Evolutionary conservation across 345 rosid species (phyloP), one percentile per base, ranked within the genome.

Genomic region (Jatropha curcas): DNA sequence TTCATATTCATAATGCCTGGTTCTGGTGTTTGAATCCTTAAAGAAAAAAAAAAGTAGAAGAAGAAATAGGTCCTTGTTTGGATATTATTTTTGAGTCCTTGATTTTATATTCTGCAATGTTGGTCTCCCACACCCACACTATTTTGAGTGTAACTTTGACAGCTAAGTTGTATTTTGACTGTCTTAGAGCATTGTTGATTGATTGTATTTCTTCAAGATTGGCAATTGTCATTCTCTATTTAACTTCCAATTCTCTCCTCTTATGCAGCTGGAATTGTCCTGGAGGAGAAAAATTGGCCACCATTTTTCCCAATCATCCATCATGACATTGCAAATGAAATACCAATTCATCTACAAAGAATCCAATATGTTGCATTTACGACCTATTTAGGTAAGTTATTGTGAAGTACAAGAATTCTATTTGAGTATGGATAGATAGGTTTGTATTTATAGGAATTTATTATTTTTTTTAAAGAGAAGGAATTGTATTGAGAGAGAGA

Each of bases 281-380:
- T 79, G 39, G 82, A 79, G 72, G 78, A 74, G 72, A 79, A 79
- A 71, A 79, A 79, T 34, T 79, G 82, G 82, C 82, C 82, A 5
- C 70, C 79, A n/a, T 79, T 79, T 46, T 79, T 79, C 39, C 82
- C 82, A 20, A 74, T 79, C 53, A 74, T 79, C 74, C 82, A 79
- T 45, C 82, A 79, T 53, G 82, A 79, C 33, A 74, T 79, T 33
- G 72, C 79, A 50, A 70, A 67, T 34, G 82, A 79, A 52, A 79
- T 79, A 59, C 82, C 79, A 37, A 30, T 71, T 52, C 79, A 79
- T 65, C 76, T 79, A 27, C 82, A 79, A 28, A 70, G 75, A 67
- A 25, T 74, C 45, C 82, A 79, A 63, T 74, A 79, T 66, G 82
- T 71, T 79, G 82, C 82, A 14, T 74, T 79, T 51, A 58, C 82